These are phyloP conservation scores for Tulasnella sp. DNA, from an alignment of 768 basidiomycete species.

Conservation along the genomic window DNA sequence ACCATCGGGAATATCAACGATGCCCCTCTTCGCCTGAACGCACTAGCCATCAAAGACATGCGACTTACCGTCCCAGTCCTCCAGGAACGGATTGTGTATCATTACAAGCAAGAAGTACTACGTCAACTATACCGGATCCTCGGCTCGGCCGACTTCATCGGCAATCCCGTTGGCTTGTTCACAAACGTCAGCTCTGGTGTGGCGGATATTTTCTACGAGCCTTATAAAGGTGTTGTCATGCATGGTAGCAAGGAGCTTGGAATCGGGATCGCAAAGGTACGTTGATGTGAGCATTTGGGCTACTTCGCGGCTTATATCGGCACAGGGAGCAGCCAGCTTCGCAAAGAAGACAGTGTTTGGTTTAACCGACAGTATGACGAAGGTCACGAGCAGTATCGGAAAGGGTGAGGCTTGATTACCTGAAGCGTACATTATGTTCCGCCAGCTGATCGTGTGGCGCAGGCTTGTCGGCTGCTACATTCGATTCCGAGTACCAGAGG, in stretches of 20 bases:
- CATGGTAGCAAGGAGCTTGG: conserved; percentile 92
- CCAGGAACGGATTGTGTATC: conserved; percentile 70
- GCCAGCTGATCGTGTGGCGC: not conserved
- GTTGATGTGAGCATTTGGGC: too few species aligned
- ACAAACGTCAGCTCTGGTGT: conserved; percentile 97
- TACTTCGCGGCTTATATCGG: not conserved
- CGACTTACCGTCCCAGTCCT: conserved; percentile 76
- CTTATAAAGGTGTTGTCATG: conserved; percentile 92
- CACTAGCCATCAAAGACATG: conserved; percentile 88
- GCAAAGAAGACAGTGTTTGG: conserved; percentile 99
- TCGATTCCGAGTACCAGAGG: conserved; percentile 92
- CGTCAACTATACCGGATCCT: conserved; percentile 92
- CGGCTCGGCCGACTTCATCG: conserved; percentile 88
- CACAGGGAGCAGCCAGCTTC: conserved; percentile 88
- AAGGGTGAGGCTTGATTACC: conserved; percentile 46
- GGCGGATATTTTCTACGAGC: conserved; percentile 97
- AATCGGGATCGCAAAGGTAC: conserved; percentile 87
- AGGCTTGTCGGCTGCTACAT: conserved; percentile 93
- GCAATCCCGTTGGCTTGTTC: conserved; percentile 62
- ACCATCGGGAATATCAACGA: conserved; percentile 94
- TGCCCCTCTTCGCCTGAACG: conserved; percentile 87
- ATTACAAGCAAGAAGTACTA: conserved; percentile 87
- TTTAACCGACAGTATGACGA: conserved; percentile 90
- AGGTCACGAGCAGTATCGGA: conserved; percentile 92
- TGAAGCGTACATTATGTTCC: not conserved